These are phyloP conservation scores for Paracorniculantispora psalliotae DNA, from an alignment of 2,329 filamentous ascomycete genomes.

Conservation along the genomic window DNA sequence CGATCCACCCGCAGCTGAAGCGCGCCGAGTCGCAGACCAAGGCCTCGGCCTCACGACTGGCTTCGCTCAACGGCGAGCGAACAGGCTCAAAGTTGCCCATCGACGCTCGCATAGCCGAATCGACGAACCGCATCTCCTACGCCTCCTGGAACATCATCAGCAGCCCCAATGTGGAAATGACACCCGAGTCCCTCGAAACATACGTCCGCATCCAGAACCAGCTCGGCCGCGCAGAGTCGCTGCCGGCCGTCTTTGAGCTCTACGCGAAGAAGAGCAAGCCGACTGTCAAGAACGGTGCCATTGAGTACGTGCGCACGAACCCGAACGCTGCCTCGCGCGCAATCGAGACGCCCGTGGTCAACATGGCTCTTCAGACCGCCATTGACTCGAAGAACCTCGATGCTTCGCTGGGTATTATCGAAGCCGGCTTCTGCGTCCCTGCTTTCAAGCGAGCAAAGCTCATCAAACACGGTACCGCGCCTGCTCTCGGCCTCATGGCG, in stretches of 20 bases:
- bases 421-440: conserved; percentile 60
- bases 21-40: conserved; percentile 34
- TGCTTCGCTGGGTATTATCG: conserved; percentile 70
- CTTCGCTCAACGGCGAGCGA: conserved; percentile 38
- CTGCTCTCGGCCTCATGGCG: conserved; percentile 50
- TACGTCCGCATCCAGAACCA: conserved; percentile 75
- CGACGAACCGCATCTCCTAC: conserved; percentile 49
- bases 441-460: conserved; percentile 66
- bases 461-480: conserved; percentile 57
- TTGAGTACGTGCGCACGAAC: conserved; percentile 58
- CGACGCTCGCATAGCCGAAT: conserved; percentile 35
- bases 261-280: conserved; percentile 81
- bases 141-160: conserved; percentile 65
- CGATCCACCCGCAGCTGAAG: conserved; percentile 37
- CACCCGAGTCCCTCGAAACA: conserved; percentile 61
- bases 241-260: conserved; percentile 74
- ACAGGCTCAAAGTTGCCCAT: conserved; percentile 27
- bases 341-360: conserved; percentile 64
- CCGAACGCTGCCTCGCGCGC: conserved; percentile 67
- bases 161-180: conserved; percentile 75
- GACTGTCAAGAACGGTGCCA: conserved; percentile 50
- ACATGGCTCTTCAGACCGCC: conserved; percentile 70
- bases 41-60: conserved; percentile 50
- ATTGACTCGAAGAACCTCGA: conserved; percentile 74
- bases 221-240: conserved; percentile 66